Base-by-base conservation (phyloP, 306 rosid species). In the Leucaena leucocephala region DNA sequence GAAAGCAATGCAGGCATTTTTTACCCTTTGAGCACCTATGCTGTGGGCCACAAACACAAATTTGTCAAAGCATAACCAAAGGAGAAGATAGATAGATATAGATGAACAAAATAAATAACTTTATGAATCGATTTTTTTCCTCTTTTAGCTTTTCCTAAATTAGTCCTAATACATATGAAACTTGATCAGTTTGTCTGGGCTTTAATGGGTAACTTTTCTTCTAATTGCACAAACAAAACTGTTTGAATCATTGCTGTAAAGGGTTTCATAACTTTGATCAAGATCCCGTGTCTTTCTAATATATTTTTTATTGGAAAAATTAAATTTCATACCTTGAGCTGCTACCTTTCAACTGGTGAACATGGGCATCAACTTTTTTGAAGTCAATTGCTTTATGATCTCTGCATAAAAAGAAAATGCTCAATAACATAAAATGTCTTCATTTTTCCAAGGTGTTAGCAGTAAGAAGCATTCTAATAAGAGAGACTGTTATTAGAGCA, bases 291-390 rank as follows among this genome's bases (percentile, higher is more conserved):
- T 57, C 17, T 45, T 50, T 49, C 7, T 17, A 8, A 15, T 44
- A 75, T 74, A 75, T 68, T 72, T 59, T 42, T 72, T 39, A 44
- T 21, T 34, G 59, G 77, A 44, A 42, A 4, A 64, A 68, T 45
- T 71, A 76, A 74, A 69, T 22, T 68, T 14, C 17, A 68, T 86
- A 96, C 99, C 99, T 96, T 77, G 99, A 91, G 85, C 97, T 93
- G 88, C 99, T 96, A 54, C 99, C 98, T 91, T 96, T 96, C 48
- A 96, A 83, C 85, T 93, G 99, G 87, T 96, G 98, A 75, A 93
- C 98, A 87, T 89, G 94, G 44, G 98, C 93, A 90, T 93, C 99
- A 82, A 93, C 89, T 84, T 81, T 90, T 88, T 83, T 88, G 94
- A 90, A 96, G 84, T 96, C 98, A 68, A 91, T 91, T 67, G 43